Percentiles rank a stretch among this genome's conserved stretches.
These are phyloP conservation scores for Coffea eugenioides DNA, from an alignment of 257 asterid genomes.

Conservation along the genomic window DNA sequence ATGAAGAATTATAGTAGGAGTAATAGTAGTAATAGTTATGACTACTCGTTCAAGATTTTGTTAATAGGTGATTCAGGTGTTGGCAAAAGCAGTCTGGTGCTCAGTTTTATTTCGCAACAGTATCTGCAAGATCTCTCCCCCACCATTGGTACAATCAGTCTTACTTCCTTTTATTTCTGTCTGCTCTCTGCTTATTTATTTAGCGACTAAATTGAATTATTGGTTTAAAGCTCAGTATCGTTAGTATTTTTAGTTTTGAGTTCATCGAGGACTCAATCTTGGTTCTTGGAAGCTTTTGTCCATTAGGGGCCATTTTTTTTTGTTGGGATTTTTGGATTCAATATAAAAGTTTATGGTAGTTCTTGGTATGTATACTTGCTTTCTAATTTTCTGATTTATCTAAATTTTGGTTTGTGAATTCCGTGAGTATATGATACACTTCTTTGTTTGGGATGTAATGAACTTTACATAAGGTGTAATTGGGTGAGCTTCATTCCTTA, in stretches of 20 bases:
- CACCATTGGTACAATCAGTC: conserved; percentile 56
- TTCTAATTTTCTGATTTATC: not conserved
- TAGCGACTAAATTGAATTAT: not conserved
- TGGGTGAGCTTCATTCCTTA: not conserved
- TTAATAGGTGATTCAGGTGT: conserved; percentile 84
- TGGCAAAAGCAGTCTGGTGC: conserved; percentile 85
- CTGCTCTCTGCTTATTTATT: not conserved
- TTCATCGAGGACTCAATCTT: not conserved
- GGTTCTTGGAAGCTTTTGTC: not conserved
- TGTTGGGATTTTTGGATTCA: not conserved
- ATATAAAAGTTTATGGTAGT: not conserved
- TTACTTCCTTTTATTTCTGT: not conserved
- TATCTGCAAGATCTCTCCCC: conserved; percentile 61
- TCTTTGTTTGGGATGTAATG: no score
- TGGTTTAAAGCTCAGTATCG: not conserved
- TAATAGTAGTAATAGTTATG: conserved; percentile 34
- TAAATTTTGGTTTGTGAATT: not conserved
- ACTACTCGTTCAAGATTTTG: conserved; percentile 82
- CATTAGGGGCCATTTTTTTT: not conserved
- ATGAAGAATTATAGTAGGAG: conserved; percentile 15
- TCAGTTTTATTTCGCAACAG: conserved; percentile 59
- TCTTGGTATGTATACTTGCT: not conserved
- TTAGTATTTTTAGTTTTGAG: not conserved
- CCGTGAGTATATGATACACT: not conserved
- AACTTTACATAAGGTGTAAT: not conserved